These are phyloP conservation scores for Dioscorea dumetorum DNA, from an alignment of 106 monocot species.

Conservation along the genomic window DNA sequence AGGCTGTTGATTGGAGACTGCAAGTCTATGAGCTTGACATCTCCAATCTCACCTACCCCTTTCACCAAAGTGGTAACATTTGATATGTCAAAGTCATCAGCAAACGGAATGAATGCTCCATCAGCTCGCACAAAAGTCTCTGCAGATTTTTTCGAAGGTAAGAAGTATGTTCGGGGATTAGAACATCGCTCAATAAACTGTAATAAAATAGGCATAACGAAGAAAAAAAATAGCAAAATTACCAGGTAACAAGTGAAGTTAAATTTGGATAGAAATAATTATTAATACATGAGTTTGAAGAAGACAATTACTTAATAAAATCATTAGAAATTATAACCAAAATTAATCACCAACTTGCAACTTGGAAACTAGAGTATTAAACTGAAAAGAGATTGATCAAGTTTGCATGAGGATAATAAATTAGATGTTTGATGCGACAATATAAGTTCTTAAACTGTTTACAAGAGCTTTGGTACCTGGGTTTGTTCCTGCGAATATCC, in stretches of 20 bases:
- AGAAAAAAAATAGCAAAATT: neutral
- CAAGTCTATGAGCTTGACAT: constrained; percentile 72
- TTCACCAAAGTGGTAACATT: constrained; percentile 69
- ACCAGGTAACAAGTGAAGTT: too few species aligned
- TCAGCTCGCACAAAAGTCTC: constrained; percentile 98
- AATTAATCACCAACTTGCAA: too few species aligned
- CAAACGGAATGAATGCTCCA: constrained; percentile 93
- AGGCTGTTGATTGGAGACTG: constrained; percentile 72
- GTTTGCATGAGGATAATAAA: too few species aligned
- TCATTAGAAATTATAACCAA: too few species aligned
- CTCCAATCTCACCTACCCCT: constrained; percentile 80
- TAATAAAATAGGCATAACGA: neutral
- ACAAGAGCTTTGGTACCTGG: constrained; percentile 60
- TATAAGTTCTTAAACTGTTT: too few species aligned
- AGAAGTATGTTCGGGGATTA: constrained; percentile 29
- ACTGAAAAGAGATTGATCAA: too few species aligned
- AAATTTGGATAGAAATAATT: too few species aligned
- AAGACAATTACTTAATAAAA: too few species aligned
- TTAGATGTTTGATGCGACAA: too few species aligned
- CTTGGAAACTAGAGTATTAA: too few species aligned
- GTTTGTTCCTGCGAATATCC: constrained; percentile 92
- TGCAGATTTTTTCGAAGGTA: constrained; percentile 37
- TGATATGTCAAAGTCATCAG: constrained; percentile 75
- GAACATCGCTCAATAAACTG: constrained; percentile 10
- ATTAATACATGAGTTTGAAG: too few species aligned